phyloP scores from a whole-genome alignment of 2,329 filamentous ascomycete genomes.

The Fusarium ramigenum region DNA sequence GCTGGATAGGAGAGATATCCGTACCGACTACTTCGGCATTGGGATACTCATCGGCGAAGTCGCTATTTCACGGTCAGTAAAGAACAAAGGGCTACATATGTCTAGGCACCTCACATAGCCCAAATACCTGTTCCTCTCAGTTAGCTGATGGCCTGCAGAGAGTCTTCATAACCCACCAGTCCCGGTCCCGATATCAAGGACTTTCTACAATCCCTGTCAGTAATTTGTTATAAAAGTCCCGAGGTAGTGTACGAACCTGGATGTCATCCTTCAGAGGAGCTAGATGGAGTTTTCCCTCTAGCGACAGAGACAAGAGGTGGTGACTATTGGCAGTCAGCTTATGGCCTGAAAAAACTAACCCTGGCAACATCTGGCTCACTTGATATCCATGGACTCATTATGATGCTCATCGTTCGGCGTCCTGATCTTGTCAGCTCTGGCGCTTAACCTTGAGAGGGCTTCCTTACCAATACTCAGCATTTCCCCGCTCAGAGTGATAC shows the following conservation, averaged over 20 bases:
- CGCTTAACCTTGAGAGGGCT: fast-evolving
- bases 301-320: conserved; percentile 22
- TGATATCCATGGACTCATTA: conserved; percentile 37
- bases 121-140: conserved; percentile 47
- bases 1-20: conserved; percentile 67
- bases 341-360: fast-evolving
- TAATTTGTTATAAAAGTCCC: background rate
- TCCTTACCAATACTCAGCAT: conserved; percentile 37
- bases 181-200: conserved; percentile 63
- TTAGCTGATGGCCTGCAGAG: background rate
- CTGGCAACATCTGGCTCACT: background rate
- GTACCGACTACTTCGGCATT: conserved; percentile 58
- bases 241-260: conserved; percentile 21
- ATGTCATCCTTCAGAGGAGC: conserved; percentile 38
- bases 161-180: conserved; percentile 51
- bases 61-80: conserved; percentile 49
- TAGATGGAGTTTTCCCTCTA: conserved; percentile 12
- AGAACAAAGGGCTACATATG: fast-evolving
- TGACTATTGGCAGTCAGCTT: background rate
- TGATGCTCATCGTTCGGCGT: conserved; percentile 34
- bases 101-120: conserved; percentile 50
- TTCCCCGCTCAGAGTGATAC: conserved; percentile 35
- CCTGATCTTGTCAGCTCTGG: background rate
- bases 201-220: conserved; percentile 13
- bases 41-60: conserved; percentile 56